Base-by-base conservation (phyloP, 805 yeast genomes). In the Ogataea pini region DNA sequence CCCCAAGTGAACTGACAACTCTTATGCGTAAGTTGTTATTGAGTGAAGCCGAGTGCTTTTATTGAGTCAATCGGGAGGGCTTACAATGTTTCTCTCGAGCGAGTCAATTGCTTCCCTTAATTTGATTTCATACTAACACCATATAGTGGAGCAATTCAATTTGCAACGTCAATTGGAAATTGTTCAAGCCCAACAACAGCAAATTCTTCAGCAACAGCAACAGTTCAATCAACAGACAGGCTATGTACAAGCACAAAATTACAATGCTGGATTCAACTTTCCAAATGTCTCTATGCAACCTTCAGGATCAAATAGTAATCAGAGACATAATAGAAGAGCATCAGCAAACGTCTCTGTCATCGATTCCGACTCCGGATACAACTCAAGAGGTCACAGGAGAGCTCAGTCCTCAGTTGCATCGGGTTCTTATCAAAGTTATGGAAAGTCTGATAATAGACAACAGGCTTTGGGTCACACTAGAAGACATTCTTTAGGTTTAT, bases 1-100 rank as follows among this genome's bases (percentile, higher is more conserved):
- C 97, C 2, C 97, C 97, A n/a, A 82, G 91, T 57, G 99, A 94
- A 66, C 75, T 94, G 65, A 92, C 98, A 2, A 86, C 86, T 47
- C 73, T 92, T 55, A 92, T 92, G 96, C 76, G 85, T 75, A 72
- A 57, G 78, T 70, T 34, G 19, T 14, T 4, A 7, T 32, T n/a
- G n/a, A n/a, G n/a, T n/a, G n/a, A n/a, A n/a, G n/a, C n/a, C n/a
- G n/a, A n/a, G n/a, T n/a, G n/a, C n/a, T n/a, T n/a, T n/a, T n/a
- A n/a, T n/a, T n/a, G n/a, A n/a, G n/a, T n/a, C n/a, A n/a, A n/a
- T n/a, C n/a, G n/a, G n/a, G n/a, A n/a, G n/a, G n/a, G n/a, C n/a
- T n/a, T n/a, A n/a, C n/a, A n/a, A n/a, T n/a, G n/a, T n/a, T n/a
- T n/a, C n/a, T n/a, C n/a, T n/a, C n/a, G n/a, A n/a, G n/a, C n/a